Evolutionary conservation across 768 basidiomycete genomes (phyloP), one percentile per base, ranked within the genome.

Genomic region (Boletellus ananas): DNA sequence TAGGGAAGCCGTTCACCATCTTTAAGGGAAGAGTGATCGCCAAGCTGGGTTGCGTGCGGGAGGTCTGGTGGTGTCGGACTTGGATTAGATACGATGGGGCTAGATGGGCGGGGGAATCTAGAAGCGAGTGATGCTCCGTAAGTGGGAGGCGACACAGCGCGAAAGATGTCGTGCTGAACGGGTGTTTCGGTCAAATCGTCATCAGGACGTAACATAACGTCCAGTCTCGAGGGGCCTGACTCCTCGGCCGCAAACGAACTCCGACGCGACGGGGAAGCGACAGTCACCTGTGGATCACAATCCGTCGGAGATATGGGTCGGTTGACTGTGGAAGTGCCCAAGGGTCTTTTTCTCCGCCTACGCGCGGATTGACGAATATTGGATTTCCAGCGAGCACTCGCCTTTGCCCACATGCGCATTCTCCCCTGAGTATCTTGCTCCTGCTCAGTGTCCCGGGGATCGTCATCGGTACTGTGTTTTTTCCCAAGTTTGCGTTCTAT

Each of bases 351-450:
- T 37, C 77, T 74, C 49, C 87, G 74, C 43, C 81, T 79, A 34
- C 85, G 78, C 8, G 80, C 79, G n/a, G 79, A 70, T 49, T 79
- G 73, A 23, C 80, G 79, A 10, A 79, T 75, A 45, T 83, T 81
- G 3, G 78, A 79, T 55, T 74, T 81, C 87, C 87, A 90, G 38
- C 84, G 76, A 8, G 80, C 81, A 2, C 79, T 81, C 2, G 86
- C 85, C 51, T 70, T 75, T 1, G 77, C 74, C 85, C 85, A 87
- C 42, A 83, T 58, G 57, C 78, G 80, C 63, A 83, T 78, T 53
- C 79, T 79, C 5, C 63, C 62, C 45, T 73, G 78, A 8, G 67
- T 63, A 41, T 81, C 79, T 52, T 72, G 75, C 52, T 80, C 77
- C 10, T 67, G 64, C 6, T 55, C 62, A 39, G 64, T 70, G 34